Conservation (phyloP, 345 rosid species). For the Noccaea bulbosa region DNA sequence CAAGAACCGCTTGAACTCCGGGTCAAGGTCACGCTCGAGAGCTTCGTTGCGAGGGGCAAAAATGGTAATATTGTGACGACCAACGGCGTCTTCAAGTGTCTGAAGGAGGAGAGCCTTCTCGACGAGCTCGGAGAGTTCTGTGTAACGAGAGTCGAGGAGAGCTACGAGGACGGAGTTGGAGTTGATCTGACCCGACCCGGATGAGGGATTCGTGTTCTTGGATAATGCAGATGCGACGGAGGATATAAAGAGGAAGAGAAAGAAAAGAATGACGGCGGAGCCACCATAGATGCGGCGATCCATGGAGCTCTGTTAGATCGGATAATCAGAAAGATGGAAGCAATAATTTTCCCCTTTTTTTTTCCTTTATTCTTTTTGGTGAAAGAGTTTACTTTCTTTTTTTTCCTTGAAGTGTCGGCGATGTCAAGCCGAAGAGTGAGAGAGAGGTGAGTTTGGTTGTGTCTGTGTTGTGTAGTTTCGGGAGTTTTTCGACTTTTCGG, state of each 20-base stretch:
- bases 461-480: constrained; percentile 36
- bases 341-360: constrained; percentile 1
- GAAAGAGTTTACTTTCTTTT: constrained; percentile 37
- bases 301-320: constrained; percentile 44
- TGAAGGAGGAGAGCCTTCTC: constrained; percentile 77
- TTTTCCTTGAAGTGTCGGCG: constrained; percentile 42
- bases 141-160: constrained; percentile 81
- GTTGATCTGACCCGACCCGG: constrained; percentile 63
- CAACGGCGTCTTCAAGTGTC: constrained; percentile 64
- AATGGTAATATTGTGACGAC: constrained; percentile 64
- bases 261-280: constrained; percentile 25
- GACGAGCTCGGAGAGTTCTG: constrained; percentile 71
- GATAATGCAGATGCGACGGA: constrained; percentile 26
- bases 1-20: constrained; percentile 76
- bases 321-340: constrained; percentile 25
- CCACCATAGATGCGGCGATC: constrained; percentile 42
- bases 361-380: constrained; percentile 2
- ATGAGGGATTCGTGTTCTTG: constrained; percentile 25
- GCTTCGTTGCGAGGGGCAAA: constrained; percentile 82
- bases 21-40: constrained; percentile 69
- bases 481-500: constrained; percentile 27
- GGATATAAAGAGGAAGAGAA: constrained; percentile 17
- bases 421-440: constrained; percentile 34
- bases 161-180: constrained; percentile 82
- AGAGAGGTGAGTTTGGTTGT: constrained; percentile 37